phyloP scores from a whole-genome alignment of 2,329 filamentous ascomycete genomes.

The Ceratocystis diversiconidia region DNA sequence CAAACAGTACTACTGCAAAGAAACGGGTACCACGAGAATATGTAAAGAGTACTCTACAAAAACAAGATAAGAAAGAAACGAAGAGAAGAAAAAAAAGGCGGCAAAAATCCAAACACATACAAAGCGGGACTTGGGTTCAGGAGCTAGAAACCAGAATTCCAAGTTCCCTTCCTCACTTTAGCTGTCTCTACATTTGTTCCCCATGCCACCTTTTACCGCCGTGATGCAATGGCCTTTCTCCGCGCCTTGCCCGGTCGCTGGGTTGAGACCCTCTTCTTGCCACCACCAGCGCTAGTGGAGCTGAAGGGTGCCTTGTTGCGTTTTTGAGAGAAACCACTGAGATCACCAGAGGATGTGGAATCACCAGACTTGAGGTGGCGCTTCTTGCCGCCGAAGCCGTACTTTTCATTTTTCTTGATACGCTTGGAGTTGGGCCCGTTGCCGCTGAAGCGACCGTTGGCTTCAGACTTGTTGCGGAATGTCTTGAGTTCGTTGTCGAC shows the following conservation, averaged over 20 bases:
- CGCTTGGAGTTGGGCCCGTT: constrained; percentile 52
- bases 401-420: constrained; percentile 88
- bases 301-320: constrained; percentile 27
- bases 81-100: neutral
- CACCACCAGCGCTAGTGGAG: constrained; percentile 14
- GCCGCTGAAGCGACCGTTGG: constrained; percentile 28
- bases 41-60: constrained; percentile 3
- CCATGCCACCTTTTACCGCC: constrained; percentile 7
- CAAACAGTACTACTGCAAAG: neutral
- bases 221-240: constrained; percentile 19
- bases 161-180: neutral
- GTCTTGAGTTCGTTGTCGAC: constrained; percentile 51
- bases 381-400: constrained; percentile 94
- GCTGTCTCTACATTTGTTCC: neutral
- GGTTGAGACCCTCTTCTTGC: constrained; percentile 11
- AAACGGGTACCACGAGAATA: neutral
- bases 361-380: constrained; percentile 80
- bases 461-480: constrained; percentile 26
- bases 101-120: neutral
- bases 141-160: neutral
- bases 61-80: neutral
- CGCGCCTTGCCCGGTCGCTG: constrained; percentile 19
- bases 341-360: constrained; percentile 65
- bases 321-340: constrained; percentile 65
- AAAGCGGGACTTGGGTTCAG: neutral